Evolutionary conservation across 306 rosid species (phyloP).

Genomic region (Cicer yamashitae): DNA sequence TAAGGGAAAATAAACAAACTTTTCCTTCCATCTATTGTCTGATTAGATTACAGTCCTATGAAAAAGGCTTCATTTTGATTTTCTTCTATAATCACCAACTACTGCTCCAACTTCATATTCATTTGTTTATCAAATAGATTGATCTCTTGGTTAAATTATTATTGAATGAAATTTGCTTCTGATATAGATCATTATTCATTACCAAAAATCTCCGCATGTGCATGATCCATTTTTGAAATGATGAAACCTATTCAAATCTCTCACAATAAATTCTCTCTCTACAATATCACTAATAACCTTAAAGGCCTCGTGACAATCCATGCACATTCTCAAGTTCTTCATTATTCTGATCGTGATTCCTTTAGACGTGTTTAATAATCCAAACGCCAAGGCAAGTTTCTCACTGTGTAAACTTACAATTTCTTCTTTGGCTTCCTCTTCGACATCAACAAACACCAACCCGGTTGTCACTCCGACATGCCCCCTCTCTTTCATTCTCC

Average conservation of each 20-base stretch:
- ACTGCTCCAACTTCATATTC: background rate
- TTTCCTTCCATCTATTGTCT: no score
- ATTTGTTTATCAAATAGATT: background rate
- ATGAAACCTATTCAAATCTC: constrained; percentile 88
- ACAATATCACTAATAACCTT: constrained; percentile 80
- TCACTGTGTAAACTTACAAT: constrained; percentile 79
- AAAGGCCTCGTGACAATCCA: constrained; percentile 77
- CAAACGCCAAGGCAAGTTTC: constrained; percentile 86
- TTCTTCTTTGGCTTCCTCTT: constrained; percentile 75
- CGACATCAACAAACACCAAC: constrained; percentile 76
- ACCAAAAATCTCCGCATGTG: constrained; percentile 76
- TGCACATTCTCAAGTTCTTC: constrained; percentile 89
- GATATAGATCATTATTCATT: constrained; percentile 49
- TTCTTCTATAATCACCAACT: constrained; percentile 10
- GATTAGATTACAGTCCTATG: background rate
- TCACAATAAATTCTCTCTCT: constrained; percentile 72
- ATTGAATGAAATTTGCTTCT: constrained; percentile 23
- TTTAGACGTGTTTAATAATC: constrained; percentile 67
- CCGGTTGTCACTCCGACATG: constrained; percentile 66
- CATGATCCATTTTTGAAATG: constrained; percentile 73
- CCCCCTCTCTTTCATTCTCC: constrained; percentile 77
- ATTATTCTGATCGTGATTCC: constrained; percentile 75
- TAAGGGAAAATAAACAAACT: no score
- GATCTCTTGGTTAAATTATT: background rate
- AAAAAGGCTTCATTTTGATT: background rate